Conservation (phyloP, 139 green algal genomes). For the Spirogloea muscicola region DNA sequence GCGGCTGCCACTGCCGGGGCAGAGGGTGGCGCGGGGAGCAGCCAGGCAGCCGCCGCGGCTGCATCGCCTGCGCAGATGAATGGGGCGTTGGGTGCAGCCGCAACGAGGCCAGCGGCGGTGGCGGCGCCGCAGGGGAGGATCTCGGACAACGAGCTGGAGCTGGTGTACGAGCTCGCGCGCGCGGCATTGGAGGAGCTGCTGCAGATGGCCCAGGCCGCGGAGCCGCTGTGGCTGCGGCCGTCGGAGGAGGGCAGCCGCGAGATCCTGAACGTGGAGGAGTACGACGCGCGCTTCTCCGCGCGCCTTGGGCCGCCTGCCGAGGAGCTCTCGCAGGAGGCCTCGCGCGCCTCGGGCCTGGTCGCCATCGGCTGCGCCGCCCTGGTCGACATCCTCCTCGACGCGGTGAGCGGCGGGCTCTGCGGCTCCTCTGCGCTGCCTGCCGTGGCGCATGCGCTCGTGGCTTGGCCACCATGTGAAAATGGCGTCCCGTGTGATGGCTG, state of each 20-base stretch:
- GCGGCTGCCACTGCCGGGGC: too few relatives aligned
- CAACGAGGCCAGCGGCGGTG: too few relatives aligned
- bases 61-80: too few relatives aligned
- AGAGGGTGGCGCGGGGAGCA: too few relatives aligned
- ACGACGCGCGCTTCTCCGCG: slow-evolving; percentile 1
- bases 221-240: slow-evolving; percentile 13
- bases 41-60: too few relatives aligned
- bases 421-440: background rate
- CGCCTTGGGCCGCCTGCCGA: background rate
- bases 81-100: too few relatives aligned
- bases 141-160: slow-evolving; percentile 15
- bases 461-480: background rate
- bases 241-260: background rate
- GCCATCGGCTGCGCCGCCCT: background rate
- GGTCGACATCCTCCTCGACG: slow-evolving; percentile 10
- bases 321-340: slow-evolving; percentile 3
- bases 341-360: slow-evolving; percentile 5
- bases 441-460: background rate
- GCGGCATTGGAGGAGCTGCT: slow-evolving; percentile 25
- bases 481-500: background rate
- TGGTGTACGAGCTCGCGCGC: slow-evolving; percentile 20
- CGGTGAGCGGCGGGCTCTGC: background rate
- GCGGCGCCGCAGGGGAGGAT: background rate
- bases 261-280: slow-evolving; percentile 29
- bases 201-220: slow-evolving; percentile 16